Evolutionary conservation across 768 basidiomycete genomes (phyloP), one percentile per base, ranked within the genome.

Genomic region (Plicaturopsis crispa): DNA sequence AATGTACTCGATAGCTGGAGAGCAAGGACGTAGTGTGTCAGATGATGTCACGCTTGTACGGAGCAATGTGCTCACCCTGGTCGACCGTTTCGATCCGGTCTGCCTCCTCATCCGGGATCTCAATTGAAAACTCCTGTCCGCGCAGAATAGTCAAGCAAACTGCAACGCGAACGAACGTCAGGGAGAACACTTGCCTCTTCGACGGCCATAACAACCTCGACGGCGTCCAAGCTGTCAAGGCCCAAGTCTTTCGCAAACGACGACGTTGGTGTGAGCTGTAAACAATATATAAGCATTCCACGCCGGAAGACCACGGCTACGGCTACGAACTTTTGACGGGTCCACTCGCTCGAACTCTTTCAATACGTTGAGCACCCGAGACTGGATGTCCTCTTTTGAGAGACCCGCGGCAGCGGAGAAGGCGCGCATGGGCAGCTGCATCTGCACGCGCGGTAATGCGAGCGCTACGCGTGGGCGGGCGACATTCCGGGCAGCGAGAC

Each of bases 121-220:
- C 96, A 56, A 99, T 93, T 20, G 77, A 72, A 59, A 99, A 99
- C 55, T 98, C 96, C 90, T 98, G 50, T 24, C 13, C 39, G 22
- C 31, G 5, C 40, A 16, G n/a, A n/a, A n/a, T n/a, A 38, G 39
- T 36, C 26, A 13, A 39, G 43, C 28, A 8, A 28, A 28, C 28
- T 39, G 42, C 39, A 14, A 31, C 12, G 39, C 33, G 16, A n/a
- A 40, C 23, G 20, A 26, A 40, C 30, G 40, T 36, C 31, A 14
- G 24, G 17, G 18, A 46, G 36, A 16, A 38, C 20, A 31, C 55
- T 22, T 49, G 79, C 84, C 77, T 92, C 96, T 66, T 99, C 96
- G 49, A 99, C 84, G 28, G 94, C 91, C 92, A 99, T 96, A 51
- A 98, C 88, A 19, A 97, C 92, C 61, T 99, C 96, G 14, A 99